A percentile compares a stretch with the other conserved stretches of the same genome.
Conservation (phyloP, 768 basidiomycete species). For the Holtermanniella nyarrowii region DNA sequence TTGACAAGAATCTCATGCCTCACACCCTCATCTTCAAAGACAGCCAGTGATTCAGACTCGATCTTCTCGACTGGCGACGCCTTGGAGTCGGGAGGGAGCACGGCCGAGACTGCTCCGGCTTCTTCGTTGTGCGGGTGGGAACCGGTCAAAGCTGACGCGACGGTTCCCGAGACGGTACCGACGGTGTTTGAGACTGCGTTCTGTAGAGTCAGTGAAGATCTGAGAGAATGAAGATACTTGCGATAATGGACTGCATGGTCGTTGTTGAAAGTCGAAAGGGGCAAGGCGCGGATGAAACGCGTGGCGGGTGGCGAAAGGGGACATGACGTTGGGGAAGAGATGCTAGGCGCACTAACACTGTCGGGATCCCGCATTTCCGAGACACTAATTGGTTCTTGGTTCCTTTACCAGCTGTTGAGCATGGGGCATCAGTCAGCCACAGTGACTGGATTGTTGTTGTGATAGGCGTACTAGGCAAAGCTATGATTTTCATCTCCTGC, state of each 20-base stretch:
- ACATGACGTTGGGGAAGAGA: background rate
- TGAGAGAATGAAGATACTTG: background rate
- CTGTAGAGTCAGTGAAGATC: background rate
- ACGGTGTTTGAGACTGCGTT: slow-evolving; percentile 5
- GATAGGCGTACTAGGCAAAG: too few relatives aligned
- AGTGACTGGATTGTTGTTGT: too few relatives aligned
- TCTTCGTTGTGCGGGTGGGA: slow-evolving; percentile 22
- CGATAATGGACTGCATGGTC: background rate
- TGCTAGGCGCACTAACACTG: too few relatives aligned
- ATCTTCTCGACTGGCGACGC: slow-evolving; percentile 14
- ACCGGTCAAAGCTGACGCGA: background rate
- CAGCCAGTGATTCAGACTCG: slow-evolving; percentile 23
- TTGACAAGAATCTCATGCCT: slow-evolving; percentile 35
- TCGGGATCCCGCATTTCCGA: too few relatives aligned
- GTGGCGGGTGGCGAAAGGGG: background rate
- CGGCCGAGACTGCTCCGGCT: background rate
- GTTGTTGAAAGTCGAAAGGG: background rate
- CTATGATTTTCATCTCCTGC: too few relatives aligned
- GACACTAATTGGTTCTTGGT: too few relatives aligned
- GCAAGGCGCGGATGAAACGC: background rate
- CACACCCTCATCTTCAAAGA: slow-evolving; percentile 28
- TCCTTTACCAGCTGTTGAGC: too few relatives aligned
- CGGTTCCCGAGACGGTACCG: background rate
- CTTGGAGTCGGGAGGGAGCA: slow-evolving; percentile 22
- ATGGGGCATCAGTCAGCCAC: too few relatives aligned